Evolutionary conservation across 2,329 filamentous ascomycete species (phyloP).

Genomic region (Colletotrichum sp.): DNA sequence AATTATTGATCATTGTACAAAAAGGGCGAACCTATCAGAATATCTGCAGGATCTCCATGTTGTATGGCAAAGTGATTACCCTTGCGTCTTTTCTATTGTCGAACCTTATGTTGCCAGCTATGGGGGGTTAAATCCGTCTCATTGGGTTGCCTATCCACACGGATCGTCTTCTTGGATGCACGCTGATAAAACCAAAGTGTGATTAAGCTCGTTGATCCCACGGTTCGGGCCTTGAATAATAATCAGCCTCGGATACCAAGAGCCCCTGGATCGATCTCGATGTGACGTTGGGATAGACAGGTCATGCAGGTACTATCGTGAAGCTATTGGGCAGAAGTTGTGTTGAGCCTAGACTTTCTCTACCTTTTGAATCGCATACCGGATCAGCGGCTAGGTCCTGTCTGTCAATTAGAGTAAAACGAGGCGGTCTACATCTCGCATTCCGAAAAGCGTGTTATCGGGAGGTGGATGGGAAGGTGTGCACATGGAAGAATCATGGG

Average conservation of each 20-base stretch:
- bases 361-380: neutral
- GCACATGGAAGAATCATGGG: neutral
- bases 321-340: neutral
- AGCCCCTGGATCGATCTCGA: neutral
- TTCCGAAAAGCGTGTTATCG: neutral
- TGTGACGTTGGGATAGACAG: neutral
- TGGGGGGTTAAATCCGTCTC: neutral
- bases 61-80: neutral
- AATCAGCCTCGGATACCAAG: neutral
- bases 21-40: neutral
- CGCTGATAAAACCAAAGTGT: neutral
- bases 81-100: neutral
- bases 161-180: neutral
- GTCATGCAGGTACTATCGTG: neutral
- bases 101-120: neutral
- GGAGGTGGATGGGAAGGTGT: neutral
- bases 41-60: neutral
- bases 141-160: neutral
- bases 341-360: neutral
- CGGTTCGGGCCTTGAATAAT: neutral
- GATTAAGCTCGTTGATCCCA: neutral
- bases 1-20: neutral
- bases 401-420: neutral
- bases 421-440: neutral
- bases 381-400: neutral